A percentile compares a stretch with the other conserved stretches of the same genome.
Conservation (phyloP, 225 moss, liverwort and hornwort genomes). For the Takakia lepidozioides region DNA sequence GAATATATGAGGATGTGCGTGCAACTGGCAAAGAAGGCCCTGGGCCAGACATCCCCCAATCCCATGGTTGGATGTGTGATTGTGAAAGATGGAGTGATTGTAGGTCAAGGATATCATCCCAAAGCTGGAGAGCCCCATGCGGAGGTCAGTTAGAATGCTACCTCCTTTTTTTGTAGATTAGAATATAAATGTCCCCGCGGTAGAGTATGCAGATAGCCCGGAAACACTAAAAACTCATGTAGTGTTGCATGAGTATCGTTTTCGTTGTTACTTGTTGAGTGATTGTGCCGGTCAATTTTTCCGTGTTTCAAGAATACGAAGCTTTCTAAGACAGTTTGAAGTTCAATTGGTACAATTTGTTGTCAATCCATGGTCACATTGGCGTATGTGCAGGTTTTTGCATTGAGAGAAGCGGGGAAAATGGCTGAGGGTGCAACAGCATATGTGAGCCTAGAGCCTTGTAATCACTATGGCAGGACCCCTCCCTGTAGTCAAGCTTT, state of each 20-base stretch:
- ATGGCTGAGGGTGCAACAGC: constrained; percentile 76
- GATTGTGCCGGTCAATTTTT: too few relatives aligned
- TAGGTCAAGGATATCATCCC: constrained; percentile 91
- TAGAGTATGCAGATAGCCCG: too few relatives aligned
- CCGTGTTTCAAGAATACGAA: too few relatives aligned
- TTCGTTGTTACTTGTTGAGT: too few relatives aligned
- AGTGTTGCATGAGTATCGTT: too few relatives aligned
- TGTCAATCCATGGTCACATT: too few relatives aligned
- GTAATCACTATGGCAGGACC: constrained; percentile 89
- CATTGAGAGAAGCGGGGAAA: constrained; percentile 77
- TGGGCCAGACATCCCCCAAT: constrained; percentile 84
- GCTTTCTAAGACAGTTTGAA: too few relatives aligned
- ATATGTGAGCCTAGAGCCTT: constrained; percentile 93
- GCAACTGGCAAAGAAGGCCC: constrained; percentile 67
- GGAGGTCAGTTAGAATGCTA: constrained; percentile 67
- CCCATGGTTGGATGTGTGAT: constrained; percentile 96
- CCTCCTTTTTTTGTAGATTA: too few relatives aligned
- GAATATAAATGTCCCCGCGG: too few relatives aligned
- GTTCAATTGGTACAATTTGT: too few relatives aligned
- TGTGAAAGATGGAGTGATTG: constrained; percentile 70
- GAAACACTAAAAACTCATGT: too few relatives aligned
- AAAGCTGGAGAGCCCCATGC: constrained; percentile 97
- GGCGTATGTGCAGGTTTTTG: constrained; percentile 93
- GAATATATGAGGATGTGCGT: constrained; percentile 83
- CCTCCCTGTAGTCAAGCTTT: constrained; percentile 92